These are phyloP conservation scores for Fomitiporia mediterranea DNA, from an alignment of 1,284 basidiomycete species.

Conservation along the genomic window DNA sequence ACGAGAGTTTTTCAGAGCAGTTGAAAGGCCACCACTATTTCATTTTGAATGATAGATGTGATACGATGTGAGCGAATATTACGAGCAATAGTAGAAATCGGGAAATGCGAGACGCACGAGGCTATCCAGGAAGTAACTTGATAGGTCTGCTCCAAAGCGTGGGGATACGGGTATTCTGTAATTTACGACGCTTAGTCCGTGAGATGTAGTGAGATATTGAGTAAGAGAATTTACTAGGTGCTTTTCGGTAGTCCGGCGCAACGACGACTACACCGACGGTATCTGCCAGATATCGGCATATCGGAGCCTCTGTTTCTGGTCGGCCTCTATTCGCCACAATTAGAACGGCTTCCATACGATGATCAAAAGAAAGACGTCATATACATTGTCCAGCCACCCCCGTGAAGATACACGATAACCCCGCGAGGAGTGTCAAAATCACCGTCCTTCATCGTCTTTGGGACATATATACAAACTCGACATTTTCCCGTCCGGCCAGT, in stretches of 20 bases:
- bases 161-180: slow-evolving; percentile 25
- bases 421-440: slow-evolving; percentile 19
- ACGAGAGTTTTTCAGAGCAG: slow-evolving; percentile 11
- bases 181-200: neutral
- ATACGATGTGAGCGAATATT: neutral
- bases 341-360: neutral
- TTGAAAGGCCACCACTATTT: slow-evolving; percentile 18
- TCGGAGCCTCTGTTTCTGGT: slow-evolving; percentile 25
- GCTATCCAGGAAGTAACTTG: slow-evolving; percentile 26
- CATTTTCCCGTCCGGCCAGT: slow-evolving; percentile 22
- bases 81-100: neutral
- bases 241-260: slow-evolving; percentile 26
- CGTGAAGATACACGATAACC: slow-evolving; percentile 25
- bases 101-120: slow-evolving; percentile 15
- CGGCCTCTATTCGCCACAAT: slow-evolving; percentile 21
- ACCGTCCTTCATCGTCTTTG: slow-evolving; percentile 6
- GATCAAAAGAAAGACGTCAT: slow-evolving; percentile 6
- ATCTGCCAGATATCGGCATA: slow-evolving; percentile 25
- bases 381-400: slow-evolving; percentile 27
- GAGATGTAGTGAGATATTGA: neutral
- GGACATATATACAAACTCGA: slow-evolving; percentile 22
- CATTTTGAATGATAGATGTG: too few species aligned
- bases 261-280: slow-evolving; percentile 24
- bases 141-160: slow-evolving; percentile 24
- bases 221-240: slow-evolving; percentile 24